phyloP scores from a whole-genome alignment of 202 grass and related monocot species.

The Musa balbisiana region DNA sequence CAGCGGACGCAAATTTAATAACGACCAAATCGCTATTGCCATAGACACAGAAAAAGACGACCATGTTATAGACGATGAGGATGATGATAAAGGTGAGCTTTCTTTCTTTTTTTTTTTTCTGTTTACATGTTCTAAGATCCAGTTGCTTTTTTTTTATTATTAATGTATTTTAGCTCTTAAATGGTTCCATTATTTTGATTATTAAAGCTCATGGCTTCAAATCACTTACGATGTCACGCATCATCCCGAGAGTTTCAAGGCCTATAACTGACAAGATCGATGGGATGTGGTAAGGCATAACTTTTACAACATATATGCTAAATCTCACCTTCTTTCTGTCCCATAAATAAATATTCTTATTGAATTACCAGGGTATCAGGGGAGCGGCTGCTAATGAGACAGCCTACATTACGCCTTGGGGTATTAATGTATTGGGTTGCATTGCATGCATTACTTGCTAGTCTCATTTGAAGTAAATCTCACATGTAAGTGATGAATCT shows the following conservation, averaged over 20 bases:
- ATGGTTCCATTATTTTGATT: conserved; percentile 10
- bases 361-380: conserved; percentile 78
- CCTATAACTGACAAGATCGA: conserved; percentile 82
- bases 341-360: conserved; percentile 13
- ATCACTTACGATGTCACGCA: conserved; percentile 71
- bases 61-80: conserved; percentile 63
- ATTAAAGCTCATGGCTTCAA: conserved; percentile 96
- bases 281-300: conserved; percentile 70
- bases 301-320: conserved; percentile 25
- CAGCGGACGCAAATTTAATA: conserved; percentile 66
- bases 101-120: not conserved
- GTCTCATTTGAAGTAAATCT: conserved; percentile 63
- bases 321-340: conserved; percentile 28
- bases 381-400: conserved; percentile 92
- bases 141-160: conserved; percentile 29
- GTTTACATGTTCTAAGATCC: conserved; percentile 21
- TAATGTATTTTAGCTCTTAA: conserved; percentile 8
- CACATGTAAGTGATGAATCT: conserved; percentile 17
- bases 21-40: conserved; percentile 80
- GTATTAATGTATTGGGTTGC: conserved; percentile 75
- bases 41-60: conserved; percentile 50
- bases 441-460: conserved; percentile 71
- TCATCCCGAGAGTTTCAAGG: conserved; percentile 86
- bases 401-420: conserved; percentile 67
- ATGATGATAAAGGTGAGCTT: conserved; percentile 84